Evolutionary conservation across 1,284 basidiomycete genomes (phyloP).

Genomic region (Lignosus rhinocerotis): DNA sequence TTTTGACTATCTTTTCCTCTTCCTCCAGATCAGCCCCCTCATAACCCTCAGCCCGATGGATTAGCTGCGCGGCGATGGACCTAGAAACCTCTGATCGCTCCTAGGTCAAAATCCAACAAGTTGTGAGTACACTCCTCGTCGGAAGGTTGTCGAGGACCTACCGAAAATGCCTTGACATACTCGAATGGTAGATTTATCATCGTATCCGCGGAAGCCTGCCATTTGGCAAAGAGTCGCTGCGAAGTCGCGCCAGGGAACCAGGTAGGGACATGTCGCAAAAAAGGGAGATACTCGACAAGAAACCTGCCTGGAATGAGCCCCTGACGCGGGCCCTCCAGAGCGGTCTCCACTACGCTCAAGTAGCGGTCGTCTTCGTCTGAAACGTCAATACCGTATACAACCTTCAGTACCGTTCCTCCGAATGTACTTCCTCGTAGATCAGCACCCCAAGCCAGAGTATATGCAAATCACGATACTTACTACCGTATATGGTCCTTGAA

Average conservation of each 20-base stretch:
- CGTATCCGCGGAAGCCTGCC: slow-evolving; percentile 11
- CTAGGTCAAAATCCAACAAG: background rate
- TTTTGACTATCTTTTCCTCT: slow-evolving; percentile 5
- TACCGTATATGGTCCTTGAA: slow-evolving; percentile 10
- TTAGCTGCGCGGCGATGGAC: background rate
- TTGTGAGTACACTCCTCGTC: background rate
- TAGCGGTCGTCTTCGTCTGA: slow-evolving; percentile 6
- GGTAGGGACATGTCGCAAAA: slow-evolving; percentile 23
- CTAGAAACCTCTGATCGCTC: background rate
- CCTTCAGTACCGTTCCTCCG: slow-evolving; percentile 2
- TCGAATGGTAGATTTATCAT: slow-evolving; percentile 10
- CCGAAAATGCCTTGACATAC: slow-evolving; percentile 1
- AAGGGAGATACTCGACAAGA: slow-evolving; percentile 20
- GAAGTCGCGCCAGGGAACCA: slow-evolving; percentile 30
- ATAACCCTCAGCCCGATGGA: background rate
- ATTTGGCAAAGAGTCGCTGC: slow-evolving; percentile 26
- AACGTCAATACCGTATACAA: slow-evolving; percentile 8
- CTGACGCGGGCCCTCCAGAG: background rate
- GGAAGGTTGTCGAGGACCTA: background rate
- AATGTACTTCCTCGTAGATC: slow-evolving; percentile 3
- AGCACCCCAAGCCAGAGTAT: background rate
- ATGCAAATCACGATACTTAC: background rate
- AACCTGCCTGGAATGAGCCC: slow-evolving; percentile 7
- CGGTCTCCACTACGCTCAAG: background rate
- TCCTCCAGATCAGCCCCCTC: background rate